These are phyloP conservation scores for Hypoxylon sp. DNA, from an alignment of 2,329 filamentous ascomycete species.

Conservation along the genomic window DNA sequence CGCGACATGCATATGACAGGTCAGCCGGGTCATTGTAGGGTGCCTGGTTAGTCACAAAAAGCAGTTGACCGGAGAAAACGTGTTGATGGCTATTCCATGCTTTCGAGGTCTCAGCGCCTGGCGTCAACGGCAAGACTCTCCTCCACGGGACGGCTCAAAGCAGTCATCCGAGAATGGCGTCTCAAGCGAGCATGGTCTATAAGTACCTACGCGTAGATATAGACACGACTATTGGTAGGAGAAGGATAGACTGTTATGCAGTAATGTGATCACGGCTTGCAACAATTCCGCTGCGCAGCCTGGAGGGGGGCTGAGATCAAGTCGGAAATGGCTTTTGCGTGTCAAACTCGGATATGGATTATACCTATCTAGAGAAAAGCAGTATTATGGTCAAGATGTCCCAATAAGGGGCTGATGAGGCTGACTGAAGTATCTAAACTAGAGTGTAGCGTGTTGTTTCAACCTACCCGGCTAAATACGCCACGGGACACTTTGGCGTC, in stretches of 20 bases:
- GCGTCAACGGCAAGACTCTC: background rate
- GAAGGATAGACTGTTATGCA: background rate
- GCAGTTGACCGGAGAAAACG: background rate
- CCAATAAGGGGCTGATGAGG: slow-evolving; percentile 5
- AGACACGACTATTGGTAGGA: too few relatives aligned
- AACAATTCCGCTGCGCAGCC: slow-evolving; percentile 5
- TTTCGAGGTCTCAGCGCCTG: background rate
- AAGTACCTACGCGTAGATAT: too few relatives aligned
- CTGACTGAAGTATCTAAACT: slow-evolving; percentile 6
- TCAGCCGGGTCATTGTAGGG: slow-evolving; percentile 8
- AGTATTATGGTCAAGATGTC: background rate
- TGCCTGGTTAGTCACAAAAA: background rate
- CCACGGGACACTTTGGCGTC: slow-evolving; percentile 1
- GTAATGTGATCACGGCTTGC: slow-evolving; percentile 12
- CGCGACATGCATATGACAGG: slow-evolving; percentile 32
- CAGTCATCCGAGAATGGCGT: slow-evolving; percentile 21
- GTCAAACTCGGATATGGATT: background rate
- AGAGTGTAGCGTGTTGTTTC: slow-evolving; percentile 2
- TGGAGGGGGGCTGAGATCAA: background rate
- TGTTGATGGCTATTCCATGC: background rate
- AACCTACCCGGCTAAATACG: background rate
- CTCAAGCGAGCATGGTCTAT: background rate
- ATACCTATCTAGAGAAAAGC: background rate
- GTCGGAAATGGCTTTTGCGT: background rate
- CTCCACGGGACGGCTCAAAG: slow-evolving; percentile 26